Base-by-base conservation (phyloP, 2,329 filamentous ascomycete genomes). In the Calonectria ilicicola region DNA sequence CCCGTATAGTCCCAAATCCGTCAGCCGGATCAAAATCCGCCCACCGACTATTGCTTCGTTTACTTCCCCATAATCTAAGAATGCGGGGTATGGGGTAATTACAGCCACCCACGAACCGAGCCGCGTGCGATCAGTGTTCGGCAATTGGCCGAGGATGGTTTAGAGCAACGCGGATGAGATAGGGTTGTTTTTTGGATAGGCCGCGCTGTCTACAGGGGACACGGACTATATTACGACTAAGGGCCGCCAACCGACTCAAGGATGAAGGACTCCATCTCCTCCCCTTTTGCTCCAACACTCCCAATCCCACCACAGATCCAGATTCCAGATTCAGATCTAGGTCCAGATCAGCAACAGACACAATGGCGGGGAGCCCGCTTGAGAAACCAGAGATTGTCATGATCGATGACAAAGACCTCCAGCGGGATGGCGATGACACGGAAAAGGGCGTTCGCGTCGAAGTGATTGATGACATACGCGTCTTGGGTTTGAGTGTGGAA, bases 391-490 rank as follows among this genome's bases (percentile, higher is more conserved):
- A 78, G 17, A 75, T 78, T 49, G 68, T 73, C 62, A 75, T 79
- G 70, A 70, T 79, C 44, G 73, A 79, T 51, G 73, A 79, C 29
- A 62, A 70, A 26, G 74, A 72, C 10, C 14, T 40, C 9, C 42
- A 67, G 2, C 19, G 42, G 1, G 66, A 73, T 0, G 35, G 35
- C 23, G 66, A 73, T 0, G 35, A 42, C 23, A 51, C 74, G 0
- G 79, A 80, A 51, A 78, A 80, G 58, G 75, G 53, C 6, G 62
- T 72, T 7, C 72, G 58, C 14, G 75, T 80, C 38, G 73, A 74
- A 17, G 74, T 73, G 3, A 79, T 82, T 38, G 81, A 80, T 51
- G 76, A 75, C 65, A 76, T 82, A 44, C 81, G 79, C 9, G 80
- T 82, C 35, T 38, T 82, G 32, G 81, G 81, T 17, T 68, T 83